These are phyloP conservation scores for Plasmopara muralis DNA, from an alignment of 352 stramenopile genomes.

Conservation along the genomic window DNA sequence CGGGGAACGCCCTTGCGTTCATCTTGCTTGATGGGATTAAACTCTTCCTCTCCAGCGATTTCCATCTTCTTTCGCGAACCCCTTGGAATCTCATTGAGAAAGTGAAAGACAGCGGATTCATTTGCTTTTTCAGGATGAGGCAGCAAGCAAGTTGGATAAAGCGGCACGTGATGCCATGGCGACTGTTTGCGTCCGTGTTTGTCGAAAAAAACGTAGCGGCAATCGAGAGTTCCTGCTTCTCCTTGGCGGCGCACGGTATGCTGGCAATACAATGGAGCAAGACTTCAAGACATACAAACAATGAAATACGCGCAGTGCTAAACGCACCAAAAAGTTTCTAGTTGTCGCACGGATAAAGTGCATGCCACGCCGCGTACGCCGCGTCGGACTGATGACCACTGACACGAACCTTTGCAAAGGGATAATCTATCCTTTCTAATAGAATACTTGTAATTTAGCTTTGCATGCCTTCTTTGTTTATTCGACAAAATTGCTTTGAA, in stretches of 20 bases:
- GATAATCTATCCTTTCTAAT: slow-evolving; percentile 4
- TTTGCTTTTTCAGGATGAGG: slow-evolving; percentile 29
- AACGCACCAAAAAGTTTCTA: slow-evolving; percentile 14
- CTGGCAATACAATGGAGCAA: slow-evolving; percentile 19
- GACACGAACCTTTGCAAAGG: background rate
- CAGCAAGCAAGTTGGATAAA: slow-evolving; percentile 44
- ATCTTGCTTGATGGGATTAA: slow-evolving; percentile 97
- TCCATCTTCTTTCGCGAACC: slow-evolving; percentile 90
- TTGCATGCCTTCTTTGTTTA: background rate
- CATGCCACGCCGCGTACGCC: slow-evolving; percentile 5
- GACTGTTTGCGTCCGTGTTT: slow-evolving; percentile 70
- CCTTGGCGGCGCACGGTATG: slow-evolving; percentile 63
- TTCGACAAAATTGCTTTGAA: slow-evolving; percentile 8
- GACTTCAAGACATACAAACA: background rate
- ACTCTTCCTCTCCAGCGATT: slow-evolving; percentile 85
- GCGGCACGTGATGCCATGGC: slow-evolving; percentile 90
- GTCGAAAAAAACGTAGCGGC: slow-evolving; percentile 83
- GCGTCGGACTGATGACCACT: slow-evolving; percentile 11
- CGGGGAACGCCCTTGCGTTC: slow-evolving; percentile 96
- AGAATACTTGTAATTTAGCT: slow-evolving; percentile 2
- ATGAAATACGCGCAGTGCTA: background rate
- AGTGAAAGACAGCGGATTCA: slow-evolving; percentile 74
- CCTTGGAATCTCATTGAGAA: slow-evolving; percentile 92
- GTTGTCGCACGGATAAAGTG: slow-evolving; percentile 13
- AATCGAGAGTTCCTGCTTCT: slow-evolving; percentile 56